Evolutionary conservation across 495 filamentous ascomycete species (phyloP), one percentile per base, ranked within the genome.

Genomic region (Xylaria grammica): DNA sequence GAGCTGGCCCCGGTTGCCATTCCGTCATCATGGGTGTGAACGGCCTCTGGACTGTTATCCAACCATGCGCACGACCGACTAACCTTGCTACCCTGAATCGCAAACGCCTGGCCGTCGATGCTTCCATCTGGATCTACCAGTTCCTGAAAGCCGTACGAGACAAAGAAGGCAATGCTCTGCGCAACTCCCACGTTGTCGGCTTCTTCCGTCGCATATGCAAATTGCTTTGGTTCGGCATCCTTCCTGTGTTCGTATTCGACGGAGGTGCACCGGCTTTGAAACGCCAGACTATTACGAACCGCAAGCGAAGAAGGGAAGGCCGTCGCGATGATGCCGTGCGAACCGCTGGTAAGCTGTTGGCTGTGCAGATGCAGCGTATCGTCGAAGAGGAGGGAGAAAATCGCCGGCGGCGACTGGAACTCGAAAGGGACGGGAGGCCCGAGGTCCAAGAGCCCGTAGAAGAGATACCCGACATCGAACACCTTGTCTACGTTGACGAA

Each of bases 101-200:
- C 64, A 97, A 96, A 74, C 92, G 95, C 24, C 87, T 99, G 63
- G 95, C 95, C 30, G 91, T 99, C 75, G 95, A 99, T 77, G 95
- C 96, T 56, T 97, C 93, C 3, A 99, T 98, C 71, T 99, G 95
- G 95, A 97, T 99, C 63, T 99, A 99, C 80, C 95, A 99, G 74
- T 99, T 99, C 73, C 85, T 99, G 65, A 99, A 99, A 79, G 95
- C 95, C 19, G 96, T 99, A 1, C 93, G 95, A 69, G 95, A 99
- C 77, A 96, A 97, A 71, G 95, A 99, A 78, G 95, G 95, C 42
- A 97, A 99, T 72, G 96, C 95, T 1, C 85, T 99, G 29, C 91
- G 93, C 58, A 99, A 97, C 77, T 91, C 89, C 19, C 95, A 99
- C 68, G 84, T 99, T 62, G 91, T 99, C 51, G 95, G 96, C 30